Base-by-base conservation (phyloP, 805 yeast species). In the Ogataea trehaloabstinens region DNA sequence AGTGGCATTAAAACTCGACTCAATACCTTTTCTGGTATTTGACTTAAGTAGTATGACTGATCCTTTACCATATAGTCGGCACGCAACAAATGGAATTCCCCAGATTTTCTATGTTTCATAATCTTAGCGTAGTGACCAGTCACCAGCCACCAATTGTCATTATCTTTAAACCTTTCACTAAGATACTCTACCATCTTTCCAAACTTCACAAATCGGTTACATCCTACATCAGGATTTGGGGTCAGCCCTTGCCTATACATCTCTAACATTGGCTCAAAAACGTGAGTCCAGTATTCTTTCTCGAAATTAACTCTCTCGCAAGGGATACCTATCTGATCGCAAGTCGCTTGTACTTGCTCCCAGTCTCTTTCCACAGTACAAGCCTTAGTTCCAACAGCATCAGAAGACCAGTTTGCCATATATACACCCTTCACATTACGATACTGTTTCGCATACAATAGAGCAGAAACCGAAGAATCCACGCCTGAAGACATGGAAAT, bases 401-500 rank as follows among this genome's bases (percentile, higher is more conserved):
- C 67, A 39, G 54, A 44, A 28, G 79, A 70, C 97, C 97, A 93
- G 64, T 93, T 93, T 28, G 88, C 85, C 98, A 93, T 93, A 62
- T 85, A 91, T 2, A 93, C 71, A 0, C 97, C 99, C 31, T 71
- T 62, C 2, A 85, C 93, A 32, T 84, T 77, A 13, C 66, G 65
- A 49, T 72, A 76, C 24, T 65, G 56, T n/a, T 68, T 61, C 5
- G 86, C 67, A 49, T 71, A 80, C 44, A 61, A 53, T 33, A 60
- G 40, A 0, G 98, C 97, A 3, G 85, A 76, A 1, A 90, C 88
- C 1, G 96, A 83, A 0, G 97, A 90, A 61, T 93, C 99, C 1
- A 93, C 98, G 0, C 99, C 99, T 0, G 95, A 85, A 1, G 96
- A 87, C 96, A 93, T 86, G 6, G 98, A 96, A 4, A 93, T 78